A percentile compares a stretch with the other conserved stretches of the same genome.
Conservation (phyloP, 768 basidiomycete species). For the Termitomyces sp. region DNA sequence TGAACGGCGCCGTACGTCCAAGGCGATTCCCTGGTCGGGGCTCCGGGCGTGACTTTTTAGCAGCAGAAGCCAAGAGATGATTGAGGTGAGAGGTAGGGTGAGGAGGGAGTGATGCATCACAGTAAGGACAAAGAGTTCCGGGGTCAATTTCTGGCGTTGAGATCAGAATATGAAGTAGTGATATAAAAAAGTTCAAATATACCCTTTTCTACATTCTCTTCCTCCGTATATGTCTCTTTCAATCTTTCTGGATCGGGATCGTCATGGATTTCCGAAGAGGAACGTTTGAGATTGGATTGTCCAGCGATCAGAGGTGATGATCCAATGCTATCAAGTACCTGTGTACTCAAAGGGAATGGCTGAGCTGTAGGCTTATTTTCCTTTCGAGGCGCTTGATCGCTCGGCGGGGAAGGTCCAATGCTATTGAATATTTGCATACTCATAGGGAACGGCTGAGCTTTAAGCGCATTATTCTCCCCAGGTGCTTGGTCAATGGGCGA, state of each 20-base stretch:
- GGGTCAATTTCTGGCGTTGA: conserved; percentile 49
- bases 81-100: conserved; percentile 53
- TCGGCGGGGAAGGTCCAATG: conserved; percentile 18
- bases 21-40: conserved; percentile 64
- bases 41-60: conserved; percentile 49
- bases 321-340: conserved; percentile 32
- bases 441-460: conserved; percentile 43
- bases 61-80: conserved; percentile 46
- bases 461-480: background rate
- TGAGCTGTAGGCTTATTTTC: conserved; percentile 8
- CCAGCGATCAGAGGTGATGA: conserved; percentile 11
- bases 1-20: conserved; percentile 52
- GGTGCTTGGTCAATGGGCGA: background rate
- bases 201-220: conserved; percentile 26
- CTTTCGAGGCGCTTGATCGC: background rate
- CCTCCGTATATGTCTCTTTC: conserved; percentile 16
- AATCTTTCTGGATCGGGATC: conserved; percentile 24
- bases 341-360: conserved; percentile 47
- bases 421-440: conserved; percentile 35
- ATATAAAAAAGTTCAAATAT: conserved; percentile 24
- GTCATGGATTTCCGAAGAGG: conserved; percentile 25
- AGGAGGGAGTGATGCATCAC: conserved; percentile 63
- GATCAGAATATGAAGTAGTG: background rate
- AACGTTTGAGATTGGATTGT: conserved; percentile 14
- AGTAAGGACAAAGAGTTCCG: conserved; percentile 71